Percentiles rank a stretch among this genome's conserved stretches.
Conservation (phyloP, 257 asterid genomes). For the Penstemon eatonii region DNA sequence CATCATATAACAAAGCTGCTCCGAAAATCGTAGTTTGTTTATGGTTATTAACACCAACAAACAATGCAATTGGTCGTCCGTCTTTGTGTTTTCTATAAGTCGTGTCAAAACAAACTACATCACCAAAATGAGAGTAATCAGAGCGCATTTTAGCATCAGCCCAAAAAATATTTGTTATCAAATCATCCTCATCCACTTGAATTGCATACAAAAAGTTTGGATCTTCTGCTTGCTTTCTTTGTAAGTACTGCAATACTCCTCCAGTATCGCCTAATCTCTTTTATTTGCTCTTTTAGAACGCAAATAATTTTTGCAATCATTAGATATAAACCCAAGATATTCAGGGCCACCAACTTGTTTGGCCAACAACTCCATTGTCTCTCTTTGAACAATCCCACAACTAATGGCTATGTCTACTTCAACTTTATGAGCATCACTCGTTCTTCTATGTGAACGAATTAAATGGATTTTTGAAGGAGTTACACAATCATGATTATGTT, state of each 20-base stretch:
- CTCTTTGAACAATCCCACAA: neutral
- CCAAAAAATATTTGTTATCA: neutral
- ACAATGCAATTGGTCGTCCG: neutral
- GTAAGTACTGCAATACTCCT: neutral
- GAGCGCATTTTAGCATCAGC: no score
- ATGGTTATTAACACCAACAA: slow-evolving; percentile 26
- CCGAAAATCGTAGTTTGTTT: slow-evolving; percentile 15
- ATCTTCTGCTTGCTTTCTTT: neutral
- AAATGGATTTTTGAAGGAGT: neutral
- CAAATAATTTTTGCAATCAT: neutral
- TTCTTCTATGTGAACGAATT: neutral
- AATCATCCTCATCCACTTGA: neutral
- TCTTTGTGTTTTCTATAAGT: neutral
- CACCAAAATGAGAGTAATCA: no score
- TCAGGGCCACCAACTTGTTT: neutral
- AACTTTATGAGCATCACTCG: neutral
- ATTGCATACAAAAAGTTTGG: neutral
- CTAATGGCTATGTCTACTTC: neutral
- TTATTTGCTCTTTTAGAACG: neutral
- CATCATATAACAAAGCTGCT: slow-evolving; percentile 21
- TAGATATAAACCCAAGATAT: neutral
- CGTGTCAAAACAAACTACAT: neutral
- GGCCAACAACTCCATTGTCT: neutral
- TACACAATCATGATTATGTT: neutral
- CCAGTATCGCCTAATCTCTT: neutral